Evolutionary conservation across 73 alveolate species (phyloP).

Genomic region (Urostyla sp.): DNA sequence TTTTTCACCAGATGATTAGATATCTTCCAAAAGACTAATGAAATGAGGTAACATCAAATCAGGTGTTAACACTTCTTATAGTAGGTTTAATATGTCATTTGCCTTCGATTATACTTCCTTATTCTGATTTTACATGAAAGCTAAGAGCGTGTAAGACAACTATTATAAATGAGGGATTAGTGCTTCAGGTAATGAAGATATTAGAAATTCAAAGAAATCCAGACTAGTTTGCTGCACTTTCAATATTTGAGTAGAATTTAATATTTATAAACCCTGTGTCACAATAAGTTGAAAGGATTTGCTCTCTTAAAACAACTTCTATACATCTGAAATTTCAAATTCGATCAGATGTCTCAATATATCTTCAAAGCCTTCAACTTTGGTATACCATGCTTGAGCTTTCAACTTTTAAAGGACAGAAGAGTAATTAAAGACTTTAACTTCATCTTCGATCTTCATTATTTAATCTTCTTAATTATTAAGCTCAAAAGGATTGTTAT

Average conservation of each 20-base stretch:
- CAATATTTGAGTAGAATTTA: neutral
- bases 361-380: constrained; percentile 26
- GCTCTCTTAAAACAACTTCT: neutral
- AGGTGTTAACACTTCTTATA: constrained; percentile 15
- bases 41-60: constrained; percentile 31
- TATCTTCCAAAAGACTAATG: constrained; percentile 4
- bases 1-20: neutral
- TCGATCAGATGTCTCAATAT: constrained; percentile 25
- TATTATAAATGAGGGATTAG: constrained; percentile 5
- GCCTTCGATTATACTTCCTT: neutral
- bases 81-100: neutral
- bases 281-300: constrained; percentile 9
- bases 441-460: neutral
- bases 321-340: neutral
- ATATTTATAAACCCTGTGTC: neutral
- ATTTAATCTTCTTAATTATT: neutral
- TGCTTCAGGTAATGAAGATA: constrained; percentile 30
- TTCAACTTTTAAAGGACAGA: neutral
- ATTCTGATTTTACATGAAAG: neutral
- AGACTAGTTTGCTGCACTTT: neutral
- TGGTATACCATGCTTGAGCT: neutral
- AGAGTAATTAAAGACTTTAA: neutral
- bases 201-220: constrained; percentile 24
- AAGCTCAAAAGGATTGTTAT: neutral
- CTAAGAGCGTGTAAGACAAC: neutral